Conservation (phyloP, 495 filamentous ascomycete genomes). For the Podospora didyma region DNA sequence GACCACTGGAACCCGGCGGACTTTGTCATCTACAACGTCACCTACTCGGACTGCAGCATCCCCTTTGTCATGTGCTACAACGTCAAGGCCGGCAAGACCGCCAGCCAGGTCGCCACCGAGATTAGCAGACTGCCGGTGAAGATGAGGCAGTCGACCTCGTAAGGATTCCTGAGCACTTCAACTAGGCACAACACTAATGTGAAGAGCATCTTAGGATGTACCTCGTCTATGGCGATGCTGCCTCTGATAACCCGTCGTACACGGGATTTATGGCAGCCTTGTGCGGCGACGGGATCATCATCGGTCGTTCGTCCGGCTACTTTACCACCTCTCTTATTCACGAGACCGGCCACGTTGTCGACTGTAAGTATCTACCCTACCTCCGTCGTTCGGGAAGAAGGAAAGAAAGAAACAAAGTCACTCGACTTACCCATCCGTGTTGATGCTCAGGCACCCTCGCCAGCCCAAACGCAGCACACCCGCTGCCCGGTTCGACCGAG, state of each 20-base stretch:
- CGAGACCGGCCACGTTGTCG: constrained; percentile 8
- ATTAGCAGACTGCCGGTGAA: constrained; percentile 6
- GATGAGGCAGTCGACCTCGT: constrained; percentile 5
- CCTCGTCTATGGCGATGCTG: constrained; percentile 7
- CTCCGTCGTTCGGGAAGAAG: not conserved
- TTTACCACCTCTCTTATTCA: constrained; percentile 15
- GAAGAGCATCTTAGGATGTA: not conserved
- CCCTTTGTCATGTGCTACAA: constrained; percentile 7
- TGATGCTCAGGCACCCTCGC: too few relatives aligned
- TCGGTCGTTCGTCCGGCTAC: constrained; percentile 8
- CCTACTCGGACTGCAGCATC: constrained; percentile 8
- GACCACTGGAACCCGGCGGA: not conserved
- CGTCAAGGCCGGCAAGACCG: not conserved
- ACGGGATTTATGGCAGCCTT: constrained; percentile 5
- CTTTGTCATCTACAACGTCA: constrained; percentile 8
- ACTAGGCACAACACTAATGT: not conserved
- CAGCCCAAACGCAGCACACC: too few relatives aligned
- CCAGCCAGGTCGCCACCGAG: constrained; percentile 1
- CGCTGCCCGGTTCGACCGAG: too few relatives aligned
- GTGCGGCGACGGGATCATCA: constrained; percentile 2
- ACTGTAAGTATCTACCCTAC: not conserved
- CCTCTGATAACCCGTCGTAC: constrained; percentile 6
- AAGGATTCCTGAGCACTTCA: not conserved
- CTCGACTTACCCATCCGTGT: too few relatives aligned
- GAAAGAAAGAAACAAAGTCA: too few relatives aligned